Base-by-base conservation (phyloP, 805 yeast genomes). In the Spathaspora hagerdaliae region DNA sequence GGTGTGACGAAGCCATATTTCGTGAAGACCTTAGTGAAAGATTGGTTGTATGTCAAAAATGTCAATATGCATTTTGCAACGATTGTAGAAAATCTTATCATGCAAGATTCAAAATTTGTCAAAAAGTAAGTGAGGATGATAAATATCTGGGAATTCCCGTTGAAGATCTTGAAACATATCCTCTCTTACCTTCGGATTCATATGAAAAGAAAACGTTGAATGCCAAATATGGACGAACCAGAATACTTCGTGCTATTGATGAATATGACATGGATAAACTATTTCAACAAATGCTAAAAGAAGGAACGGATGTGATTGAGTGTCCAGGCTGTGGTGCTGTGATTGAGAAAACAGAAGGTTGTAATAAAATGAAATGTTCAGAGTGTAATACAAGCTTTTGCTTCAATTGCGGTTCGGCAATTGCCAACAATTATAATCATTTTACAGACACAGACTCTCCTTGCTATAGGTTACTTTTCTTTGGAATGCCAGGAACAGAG, bases 1-100 rank as follows among this genome's bases (percentile, higher is more conserved):
- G 54, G 19, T 82, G 87, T 51, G 54, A 63, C 1, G 60, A 60
- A 5, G 72, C 73, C 65, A 71, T 81, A 27, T 67, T 80, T 32
- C 61, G 81, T 39, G 71, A 71, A 15, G 69, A 78, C 49, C 58
- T 69, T 12, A 71, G 70, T 44, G 79, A 76, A 7, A 58, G 70
- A 7, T 60, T 82, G 45, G 67, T 78, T 3, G 66, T 73, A 14
- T 82, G 87, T 53, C 61, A 69, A 0, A 48, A 56, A 4, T 82
- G 87, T 55, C 58, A 61, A 9, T 68, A 73, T 50, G 81, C 82
- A 0, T 82, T 80, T 50, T 82, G 87, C 53, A 67, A 68, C 48
- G 68, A 67, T 27, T 82, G 87, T 58, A 59, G 69, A 6, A 81
- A 74, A 50, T 77, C 85, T 3, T 82, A 83, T 81, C 87, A 82